Base-by-base conservation (phyloP, 768 basidiomycete genomes). In the Mycena amicta region DNA sequence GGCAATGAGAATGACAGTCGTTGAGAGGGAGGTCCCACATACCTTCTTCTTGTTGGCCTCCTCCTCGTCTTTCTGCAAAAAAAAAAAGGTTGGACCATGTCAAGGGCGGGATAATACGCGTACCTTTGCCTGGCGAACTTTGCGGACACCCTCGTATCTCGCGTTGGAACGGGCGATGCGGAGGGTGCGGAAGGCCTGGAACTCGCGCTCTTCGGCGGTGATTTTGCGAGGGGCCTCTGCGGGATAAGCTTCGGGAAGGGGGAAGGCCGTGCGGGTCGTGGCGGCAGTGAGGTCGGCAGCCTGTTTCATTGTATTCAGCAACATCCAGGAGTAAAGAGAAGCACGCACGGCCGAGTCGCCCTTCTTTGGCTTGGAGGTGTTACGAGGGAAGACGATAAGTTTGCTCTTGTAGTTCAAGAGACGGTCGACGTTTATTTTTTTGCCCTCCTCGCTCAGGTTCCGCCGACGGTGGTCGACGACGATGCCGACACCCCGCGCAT, bases 381-480 rank as follows among this genome's bases (percentile, higher is more conserved):
- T 95, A 76, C 92, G 88, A 73, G 97, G 95, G 90, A 97, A 98
- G 77, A 99, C 90, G 67, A 98, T 89, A 71, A 99, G 79, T 68
- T 90, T 88, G 57, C 82, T 77, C 82, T 94, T 94, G 89, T 98
- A 98, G 37, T 89, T 90, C 77, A 91, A 85, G 75, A 99, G 80
- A 70, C 96, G 84, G 76, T 94, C 93, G 50, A 98, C 91, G 76
- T 99, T 99, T 72, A 97, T 68, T 71, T 88, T 84, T 80, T 96
- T 95, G 70, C 93, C 93, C 85, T 98, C 95, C 79, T 95, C 95
- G 73, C 91, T 94, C 76, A 94, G 74, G 80, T 95, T 96, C 75
- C 94, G 86, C 83, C 97, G 88, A 74, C 97, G 84, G 82, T 97
- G 95, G 78, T 99, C 97, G 66, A 98, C 94, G 61, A 93, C 89